Conservation (phyloP, 1,284 basidiomycete genomes). For the Lignosus rhinocerotis region DNA sequence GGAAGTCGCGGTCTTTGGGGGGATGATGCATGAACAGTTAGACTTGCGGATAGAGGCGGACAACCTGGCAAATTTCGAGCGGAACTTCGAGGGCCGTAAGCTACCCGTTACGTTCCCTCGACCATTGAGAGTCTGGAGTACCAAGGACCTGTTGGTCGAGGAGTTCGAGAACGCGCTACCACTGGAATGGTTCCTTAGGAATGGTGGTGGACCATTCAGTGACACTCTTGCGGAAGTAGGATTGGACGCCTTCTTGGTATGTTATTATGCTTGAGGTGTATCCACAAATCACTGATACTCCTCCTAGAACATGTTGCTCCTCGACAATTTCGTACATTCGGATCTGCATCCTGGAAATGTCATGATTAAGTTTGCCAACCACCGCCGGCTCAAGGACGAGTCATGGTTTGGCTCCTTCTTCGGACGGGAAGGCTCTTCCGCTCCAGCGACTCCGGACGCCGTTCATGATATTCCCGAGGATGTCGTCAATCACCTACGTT, state of each 20-base stretch:
- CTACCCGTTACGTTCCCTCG: constrained; percentile 89
- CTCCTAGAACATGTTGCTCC: constrained; percentile 89
- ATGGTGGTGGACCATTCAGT: constrained; percentile 92
- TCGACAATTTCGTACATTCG: constrained; percentile 98
- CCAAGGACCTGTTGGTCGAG: constrained; percentile 83
- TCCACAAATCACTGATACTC: not conserved
- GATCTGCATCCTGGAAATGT: constrained; percentile 96
- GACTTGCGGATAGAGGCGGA: constrained; percentile 90
- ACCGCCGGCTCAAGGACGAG: constrained; percentile 55
- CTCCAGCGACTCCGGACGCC: constrained; percentile 31
- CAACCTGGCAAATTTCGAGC: constrained; percentile 85
- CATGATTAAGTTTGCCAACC: constrained; percentile 94
- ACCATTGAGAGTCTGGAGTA: constrained; percentile 81
- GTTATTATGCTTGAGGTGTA: constrained; percentile 26
- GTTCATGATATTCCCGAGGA: constrained; percentile 43
- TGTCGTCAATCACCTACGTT: constrained; percentile 70
- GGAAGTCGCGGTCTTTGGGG: constrained; percentile 92
- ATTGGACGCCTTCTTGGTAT: constrained; percentile 91
- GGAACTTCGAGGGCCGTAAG: constrained; percentile 80
- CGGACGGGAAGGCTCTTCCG: constrained; percentile 22
- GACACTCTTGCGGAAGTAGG: constrained; percentile 90
- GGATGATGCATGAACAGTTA: constrained; percentile 97
- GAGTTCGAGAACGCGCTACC: constrained; percentile 94
- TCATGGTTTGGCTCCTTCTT: constrained; percentile 51
- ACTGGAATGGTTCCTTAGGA: constrained; percentile 83